Evolutionary conservation across 495 filamentous ascomycete genomes (phyloP), one percentile per base, ranked within the genome.

Genomic region (Lasiosphaeris hirsuta): DNA sequence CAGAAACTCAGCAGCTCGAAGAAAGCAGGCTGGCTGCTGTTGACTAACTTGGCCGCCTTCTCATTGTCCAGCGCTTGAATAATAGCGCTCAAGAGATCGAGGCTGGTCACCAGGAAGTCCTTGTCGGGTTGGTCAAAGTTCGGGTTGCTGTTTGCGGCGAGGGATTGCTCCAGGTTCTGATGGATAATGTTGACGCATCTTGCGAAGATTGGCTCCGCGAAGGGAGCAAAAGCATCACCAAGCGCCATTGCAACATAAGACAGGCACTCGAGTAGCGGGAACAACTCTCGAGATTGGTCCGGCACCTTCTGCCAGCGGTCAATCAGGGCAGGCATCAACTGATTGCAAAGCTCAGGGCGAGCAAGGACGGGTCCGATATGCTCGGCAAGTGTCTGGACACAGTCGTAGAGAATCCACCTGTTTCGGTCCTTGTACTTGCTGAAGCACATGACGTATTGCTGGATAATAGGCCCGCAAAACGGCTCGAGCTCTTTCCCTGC

Each of bases 391-490:
- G 95, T 97, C 73, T 99, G 94, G 46, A 99, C 89, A 73, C 94
- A 99, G 75, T 97, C 95, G 73, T 99, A 99, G 37, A 99, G 84
- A 56, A 97, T 91, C 75, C 93, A 97, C 85, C 96, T 96, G 77
- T 99, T 99, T 49, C 90, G 85, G 69, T 97, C 93, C 78, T 99
- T 97, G 82, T 97, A 99, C 70, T 87, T 90, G 23, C 73, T 79
- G 75, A 99, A 97, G 70, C 95, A 97, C 57, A 81, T 75, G 40
- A 96, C 93, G 65, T 92, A 97, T 69, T 97, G 95, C 41, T 83
- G 85, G 48, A 97, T 84, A 62, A 99, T 99, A 33, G 90, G 89
- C 46, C 86, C 81, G 67, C 90, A 93, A 74, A 95, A 97, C 6
- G 88, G 88, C 51, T 85, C 84, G 56, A 99, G 70, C 59, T 84